These are phyloP conservation scores for Rhizoclosmatium globosum DNA, from an alignment of 192 early-diverging fungal species.

Conservation along the genomic window DNA sequence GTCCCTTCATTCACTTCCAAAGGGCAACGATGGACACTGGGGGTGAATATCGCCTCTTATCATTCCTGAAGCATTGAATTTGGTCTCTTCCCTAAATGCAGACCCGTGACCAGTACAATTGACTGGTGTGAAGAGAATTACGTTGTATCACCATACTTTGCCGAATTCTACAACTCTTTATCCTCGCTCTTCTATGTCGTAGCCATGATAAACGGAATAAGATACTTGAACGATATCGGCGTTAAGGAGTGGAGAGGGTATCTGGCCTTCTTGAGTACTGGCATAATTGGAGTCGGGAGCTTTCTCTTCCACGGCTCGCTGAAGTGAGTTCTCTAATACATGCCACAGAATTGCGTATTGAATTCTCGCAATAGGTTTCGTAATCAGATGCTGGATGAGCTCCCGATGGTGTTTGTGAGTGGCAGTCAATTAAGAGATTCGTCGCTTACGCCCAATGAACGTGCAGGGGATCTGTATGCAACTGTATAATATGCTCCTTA, in stretches of 20 bases:
- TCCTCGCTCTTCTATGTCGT: not conserved
- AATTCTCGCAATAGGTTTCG: constrained; percentile 3
- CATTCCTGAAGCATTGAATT: too few species aligned
- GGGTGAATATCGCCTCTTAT: too few species aligned
- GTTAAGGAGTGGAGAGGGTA: not conserved
- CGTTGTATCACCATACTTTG: constrained; percentile 68
- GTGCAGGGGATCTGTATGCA: not conserved
- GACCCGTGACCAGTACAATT: constrained; percentile 45
- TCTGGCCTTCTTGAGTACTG: not conserved
- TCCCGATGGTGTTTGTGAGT: constrained; percentile 69
- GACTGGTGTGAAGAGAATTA: constrained; percentile 72
- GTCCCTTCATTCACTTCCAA: too few species aligned
- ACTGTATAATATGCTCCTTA: constrained; percentile 36
- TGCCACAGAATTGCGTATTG: not conserved
- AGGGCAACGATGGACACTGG: too few species aligned
- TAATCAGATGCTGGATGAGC: constrained; percentile 63
- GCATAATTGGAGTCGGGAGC: not conserved
- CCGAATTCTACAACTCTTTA: constrained; percentile 57
- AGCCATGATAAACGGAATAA: not conserved
- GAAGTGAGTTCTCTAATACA: not conserved
- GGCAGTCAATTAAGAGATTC: too few species aligned
- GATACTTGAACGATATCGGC: not conserved
- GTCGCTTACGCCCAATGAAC: too few species aligned
- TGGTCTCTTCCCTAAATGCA: not conserved
- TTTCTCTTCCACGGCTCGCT: not conserved